These are phyloP conservation scores for Ettlia oleoabundans DNA, from an alignment of 139 green algal genomes.

Conservation along the genomic window DNA sequence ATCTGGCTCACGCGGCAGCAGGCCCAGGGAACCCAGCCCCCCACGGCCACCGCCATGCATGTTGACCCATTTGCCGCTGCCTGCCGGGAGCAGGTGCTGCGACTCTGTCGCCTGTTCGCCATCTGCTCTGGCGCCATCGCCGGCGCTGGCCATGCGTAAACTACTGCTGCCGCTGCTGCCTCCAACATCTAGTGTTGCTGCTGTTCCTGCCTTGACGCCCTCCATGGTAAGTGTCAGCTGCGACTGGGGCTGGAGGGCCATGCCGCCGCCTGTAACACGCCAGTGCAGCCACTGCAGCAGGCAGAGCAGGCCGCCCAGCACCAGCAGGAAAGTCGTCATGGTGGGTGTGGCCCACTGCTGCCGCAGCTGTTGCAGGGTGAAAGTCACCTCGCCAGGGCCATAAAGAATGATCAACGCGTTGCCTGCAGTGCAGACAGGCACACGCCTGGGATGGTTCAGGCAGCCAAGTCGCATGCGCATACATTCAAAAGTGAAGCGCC, in stretches of 20 bases:
- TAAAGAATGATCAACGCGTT: slow-evolving; percentile 58
- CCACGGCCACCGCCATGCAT: neutral
- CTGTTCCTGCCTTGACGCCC: neutral
- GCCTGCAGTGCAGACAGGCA: slow-evolving; percentile 8
- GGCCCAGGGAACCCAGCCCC: too few species aligned
- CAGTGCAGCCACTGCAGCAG: slow-evolving; percentile 43
- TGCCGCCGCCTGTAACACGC: slow-evolving; percentile 4
- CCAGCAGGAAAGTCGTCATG: slow-evolving; percentile 53
- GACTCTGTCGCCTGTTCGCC: neutral
- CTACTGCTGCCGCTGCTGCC: neutral
- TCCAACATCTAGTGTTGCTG: neutral
- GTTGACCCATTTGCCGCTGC: slow-evolving; percentile 28
- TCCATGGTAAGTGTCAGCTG: neutral
- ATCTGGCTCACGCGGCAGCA: neutral
- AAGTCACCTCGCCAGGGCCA: slow-evolving; percentile 48
- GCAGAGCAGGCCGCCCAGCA: slow-evolving; percentile 40
- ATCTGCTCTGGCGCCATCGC: neutral
- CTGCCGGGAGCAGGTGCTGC: slow-evolving; percentile 4
- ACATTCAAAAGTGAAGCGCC: too few species aligned
- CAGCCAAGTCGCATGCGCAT: too few species aligned
- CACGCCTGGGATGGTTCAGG: neutral
- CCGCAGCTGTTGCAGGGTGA: slow-evolving; percentile 51
- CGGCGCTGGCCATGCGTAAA: too few species aligned
- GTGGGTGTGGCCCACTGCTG: slow-evolving; percentile 48
- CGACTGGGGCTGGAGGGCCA: neutral